phyloP scores from a whole-genome alignment of 176 grass and related monocot genomes.

The Eleusine coracana region DNA sequence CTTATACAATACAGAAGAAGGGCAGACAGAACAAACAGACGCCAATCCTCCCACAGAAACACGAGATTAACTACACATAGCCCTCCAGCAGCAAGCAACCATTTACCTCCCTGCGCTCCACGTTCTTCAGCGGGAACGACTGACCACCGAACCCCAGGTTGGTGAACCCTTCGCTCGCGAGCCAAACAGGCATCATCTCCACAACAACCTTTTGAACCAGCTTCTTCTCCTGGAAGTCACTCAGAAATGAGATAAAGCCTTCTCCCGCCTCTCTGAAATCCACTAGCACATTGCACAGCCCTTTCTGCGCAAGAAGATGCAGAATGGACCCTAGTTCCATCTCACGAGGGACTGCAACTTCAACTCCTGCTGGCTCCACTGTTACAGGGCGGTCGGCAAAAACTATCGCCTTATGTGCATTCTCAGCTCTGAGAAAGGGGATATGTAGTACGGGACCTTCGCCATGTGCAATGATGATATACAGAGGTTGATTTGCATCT shows the following conservation, averaged over 20 bases:
- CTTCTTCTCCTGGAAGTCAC: constrained; percentile 53
- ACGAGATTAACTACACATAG: constrained; percentile 45
- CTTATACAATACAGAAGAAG: background rate
- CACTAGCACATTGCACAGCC: constrained; percentile 69
- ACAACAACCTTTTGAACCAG: constrained; percentile 82
- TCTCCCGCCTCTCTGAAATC: constrained; percentile 61
- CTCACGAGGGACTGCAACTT: constrained; percentile 50
- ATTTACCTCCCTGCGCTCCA: constrained; percentile 49
- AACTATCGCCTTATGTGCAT: constrained; percentile 50
- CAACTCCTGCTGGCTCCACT: constrained; percentile 53
- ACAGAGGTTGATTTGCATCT: constrained; percentile 69
- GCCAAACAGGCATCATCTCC: constrained; percentile 67
- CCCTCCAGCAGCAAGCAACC: constrained; percentile 67
- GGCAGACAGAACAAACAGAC: background rate
- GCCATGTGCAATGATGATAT: constrained; percentile 64
- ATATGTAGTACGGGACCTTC: constrained; percentile 46
- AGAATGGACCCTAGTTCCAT: constrained; percentile 64
- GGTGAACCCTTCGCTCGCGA: constrained; percentile 24
- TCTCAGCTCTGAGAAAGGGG: constrained; percentile 48
- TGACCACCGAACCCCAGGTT: constrained; percentile 54
- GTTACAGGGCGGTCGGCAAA: constrained; percentile 51
- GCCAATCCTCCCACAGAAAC: background rate
- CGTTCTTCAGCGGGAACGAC: constrained; percentile 55
- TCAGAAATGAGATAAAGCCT: constrained; percentile 50
- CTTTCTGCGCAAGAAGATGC: constrained; percentile 46